Base-by-base conservation (phyloP, 306 rosid species). In the Phaseolus lunatus region DNA sequence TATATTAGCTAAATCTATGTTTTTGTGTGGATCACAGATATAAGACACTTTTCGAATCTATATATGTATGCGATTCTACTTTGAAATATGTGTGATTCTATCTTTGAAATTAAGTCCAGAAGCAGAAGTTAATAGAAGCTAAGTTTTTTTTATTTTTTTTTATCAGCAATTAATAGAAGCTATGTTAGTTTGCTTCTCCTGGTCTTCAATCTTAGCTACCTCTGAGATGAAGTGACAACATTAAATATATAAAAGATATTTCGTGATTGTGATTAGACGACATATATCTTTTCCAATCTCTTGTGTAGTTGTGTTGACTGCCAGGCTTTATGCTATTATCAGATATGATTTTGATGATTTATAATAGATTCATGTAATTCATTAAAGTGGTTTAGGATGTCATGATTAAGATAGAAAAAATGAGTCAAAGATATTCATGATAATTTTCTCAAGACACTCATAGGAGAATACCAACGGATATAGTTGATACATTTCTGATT, bases 161-260 rank as follows among this genome's bases (percentile, higher is more conserved):
- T n/a, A n/a, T n/a, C n/a, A n/a, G n/a, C n/a, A n/a, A n/a, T n/a
- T n/a, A n/a, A n/a, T n/a, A n/a, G n/a, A n/a, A n/a, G n/a, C n/a
- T n/a, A n/a, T n/a, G n/a, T n/a, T n/a, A n/a, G n/a, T n/a, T n/a
- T n/a, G n/a, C n/a, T n/a, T n/a, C n/a, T n/a, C n/a, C n/a, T n/a
- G n/a, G n/a, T n/a, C n/a, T n/a, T n/a, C n/a, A n/a, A 27, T 33
- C 47, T 35, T 7, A 62, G 35, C 7, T 33, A 33, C 48, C 24
- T 29, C 23, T 35, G 47, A 63, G 37, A 37, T n/a, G 18, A 62
- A 62, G 67, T n/a, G 35, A 18, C 24, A 31, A 62, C 24, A 33
- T 62, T 18, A n/a, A 33, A 62, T 9, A 64, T 35, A 64, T 37
- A 26, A 48, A 64, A 37, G 70, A 64, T 18, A 18, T 37, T 64